Conservation (phyloP, 805 yeast genomes). For the Ogataea thermomethanolica region DNA sequence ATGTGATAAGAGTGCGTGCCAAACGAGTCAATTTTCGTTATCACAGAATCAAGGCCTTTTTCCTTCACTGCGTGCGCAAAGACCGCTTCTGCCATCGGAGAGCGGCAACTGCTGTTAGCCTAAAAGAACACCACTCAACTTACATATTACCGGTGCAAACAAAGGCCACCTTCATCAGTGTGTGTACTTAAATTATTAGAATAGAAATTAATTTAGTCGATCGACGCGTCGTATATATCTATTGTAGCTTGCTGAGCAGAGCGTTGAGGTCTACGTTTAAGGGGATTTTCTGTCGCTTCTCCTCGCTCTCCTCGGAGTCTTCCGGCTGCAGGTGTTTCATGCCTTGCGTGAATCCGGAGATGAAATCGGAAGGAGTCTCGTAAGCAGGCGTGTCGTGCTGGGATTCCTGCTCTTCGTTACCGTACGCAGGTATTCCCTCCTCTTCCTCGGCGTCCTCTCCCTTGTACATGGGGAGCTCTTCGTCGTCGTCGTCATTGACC, state of each 20-base stretch:
- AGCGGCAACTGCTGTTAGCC: slow-evolving; percentile 64
- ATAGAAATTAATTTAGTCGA: slow-evolving; percentile 6
- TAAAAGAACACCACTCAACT: slow-evolving; percentile 28
- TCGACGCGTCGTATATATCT: slow-evolving; percentile 13
- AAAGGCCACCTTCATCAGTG: slow-evolving; percentile 58
- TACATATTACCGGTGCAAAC: slow-evolving; percentile 89
- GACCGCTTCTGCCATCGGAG: slow-evolving; percentile 98
- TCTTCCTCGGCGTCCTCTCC: slow-evolving; percentile 7
- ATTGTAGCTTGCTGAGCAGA: slow-evolving; percentile 18
- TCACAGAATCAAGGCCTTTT: slow-evolving; percentile 40
- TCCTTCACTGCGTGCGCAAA: slow-evolving; percentile 62
- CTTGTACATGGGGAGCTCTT: slow-evolving; percentile 14
- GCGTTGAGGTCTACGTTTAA: slow-evolving; percentile 21
- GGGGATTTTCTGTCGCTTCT: slow-evolving; percentile 10
- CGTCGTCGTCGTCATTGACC: slow-evolving; percentile 16
- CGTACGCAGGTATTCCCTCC: slow-evolving; percentile 6
- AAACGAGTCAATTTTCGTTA: slow-evolving; percentile 71
- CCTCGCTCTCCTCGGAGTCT: background rate
- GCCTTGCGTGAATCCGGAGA: slow-evolving; percentile 2
- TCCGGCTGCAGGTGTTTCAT: slow-evolving; percentile 5
- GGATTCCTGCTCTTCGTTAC: slow-evolving; percentile 5
- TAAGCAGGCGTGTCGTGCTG: slow-evolving; percentile 1
- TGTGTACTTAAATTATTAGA: slow-evolving; percentile 4
- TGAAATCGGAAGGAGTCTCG: slow-evolving; percentile 5
- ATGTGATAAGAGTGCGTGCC: slow-evolving; percentile 85